Conservation (phyloP, 2,329 filamentous ascomycete species). For the Sclerotinia glacialis region DNA sequence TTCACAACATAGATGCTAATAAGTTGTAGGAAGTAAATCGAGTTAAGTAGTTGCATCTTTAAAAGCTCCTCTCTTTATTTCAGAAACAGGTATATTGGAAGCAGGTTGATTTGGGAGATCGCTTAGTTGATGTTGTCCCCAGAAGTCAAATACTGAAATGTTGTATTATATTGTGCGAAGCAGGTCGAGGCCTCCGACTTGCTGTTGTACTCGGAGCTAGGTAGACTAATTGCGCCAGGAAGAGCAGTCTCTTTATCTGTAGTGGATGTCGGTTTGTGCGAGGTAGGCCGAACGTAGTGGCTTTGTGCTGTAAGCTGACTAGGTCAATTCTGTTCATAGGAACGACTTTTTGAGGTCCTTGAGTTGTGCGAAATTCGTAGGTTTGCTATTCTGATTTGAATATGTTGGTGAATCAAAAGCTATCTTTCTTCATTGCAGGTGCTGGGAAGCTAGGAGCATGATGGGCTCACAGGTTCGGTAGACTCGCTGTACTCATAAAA, state of each 20-base stretch:
- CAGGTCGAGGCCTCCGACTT: not conserved
- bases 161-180: not conserved
- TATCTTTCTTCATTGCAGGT: not conserved
- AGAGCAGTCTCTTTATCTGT: rapidly evolving
- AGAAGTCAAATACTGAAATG: not conserved
- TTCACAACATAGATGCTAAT: not conserved
- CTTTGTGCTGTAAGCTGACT: not conserved
- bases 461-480: not conserved
- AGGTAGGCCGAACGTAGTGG: not conserved
- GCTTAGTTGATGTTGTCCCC: not conserved
- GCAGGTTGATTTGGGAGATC: not conserved
- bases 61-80: too few species aligned
- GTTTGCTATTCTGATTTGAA: too few species aligned
- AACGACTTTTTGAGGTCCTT: not conserved
- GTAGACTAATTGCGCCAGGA: too few species aligned
- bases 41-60: too few species aligned
- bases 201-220: too few species aligned
- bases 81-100: not conserved
- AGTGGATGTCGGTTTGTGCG: not conserved
- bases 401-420: not conserved
- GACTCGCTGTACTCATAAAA: not conserved
- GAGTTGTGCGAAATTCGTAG: not conserved
- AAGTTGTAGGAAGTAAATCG: not conserved
- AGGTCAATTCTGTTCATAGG: not conserved
- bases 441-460: not conserved